These are phyloP conservation scores for Alternaria tenuissima DNA, from an alignment of 2,329 filamentous ascomycete genomes.

Conservation along the genomic window DNA sequence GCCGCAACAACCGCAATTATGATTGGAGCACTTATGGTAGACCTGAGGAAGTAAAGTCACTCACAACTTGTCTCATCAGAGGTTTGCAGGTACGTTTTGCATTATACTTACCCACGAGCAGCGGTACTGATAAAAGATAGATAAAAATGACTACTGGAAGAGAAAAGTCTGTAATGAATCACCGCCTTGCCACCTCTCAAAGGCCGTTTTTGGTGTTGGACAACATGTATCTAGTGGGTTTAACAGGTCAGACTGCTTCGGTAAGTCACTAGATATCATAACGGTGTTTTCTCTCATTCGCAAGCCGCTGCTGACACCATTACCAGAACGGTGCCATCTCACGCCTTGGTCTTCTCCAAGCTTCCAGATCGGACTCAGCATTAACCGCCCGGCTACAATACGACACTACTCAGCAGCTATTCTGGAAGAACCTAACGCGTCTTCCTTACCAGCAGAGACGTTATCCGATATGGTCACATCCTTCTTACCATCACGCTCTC, in stretches of 20 bases:
- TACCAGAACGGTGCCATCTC: conserved; percentile 18
- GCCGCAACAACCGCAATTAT: not conserved
- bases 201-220: conserved; percentile 8
- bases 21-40: not conserved
- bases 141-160: conserved; percentile 9
- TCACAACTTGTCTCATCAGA: not conserved
- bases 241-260: conserved; percentile 12
- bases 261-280: conserved; percentile 6
- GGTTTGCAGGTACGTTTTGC: conserved; percentile 2
- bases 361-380: not conserved
- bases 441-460: not conserved
- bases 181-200: not conserved
- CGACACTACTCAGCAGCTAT: not conserved
- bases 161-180: not conserved
- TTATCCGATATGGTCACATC: conserved; percentile 9
- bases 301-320: not conserved
- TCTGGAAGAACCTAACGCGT: conserved; percentile 7
- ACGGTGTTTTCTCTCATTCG: not conserved
- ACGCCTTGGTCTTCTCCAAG: conserved; percentile 23
- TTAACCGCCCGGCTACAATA: not conserved
- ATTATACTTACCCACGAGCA: not conserved
- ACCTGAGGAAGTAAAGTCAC: not conserved
- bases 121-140: not conserved
- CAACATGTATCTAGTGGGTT: conserved; percentile 20
- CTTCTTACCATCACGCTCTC: not conserved